Evolutionary conservation across 2,329 filamentous ascomycete species (phyloP), one percentile per base, ranked within the genome.

Genomic region (Fusarium concolor): DNA sequence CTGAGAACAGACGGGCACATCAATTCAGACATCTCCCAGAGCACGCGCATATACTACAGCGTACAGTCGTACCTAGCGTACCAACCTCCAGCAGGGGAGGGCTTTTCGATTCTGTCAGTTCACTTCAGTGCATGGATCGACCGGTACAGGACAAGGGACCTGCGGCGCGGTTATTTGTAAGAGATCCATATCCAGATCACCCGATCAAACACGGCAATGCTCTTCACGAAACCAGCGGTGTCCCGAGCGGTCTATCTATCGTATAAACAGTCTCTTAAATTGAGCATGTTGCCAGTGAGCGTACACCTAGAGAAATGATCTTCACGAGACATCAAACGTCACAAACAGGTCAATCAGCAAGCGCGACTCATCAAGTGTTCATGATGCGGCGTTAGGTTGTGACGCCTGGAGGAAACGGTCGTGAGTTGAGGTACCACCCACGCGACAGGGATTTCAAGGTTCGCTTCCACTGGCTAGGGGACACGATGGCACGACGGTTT

Each of bases 381-480:
- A 59, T 51, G 52, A 58, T 67, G 49, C 47, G 38, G 58, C 52
- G 52, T 64, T 51, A 53, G 47, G 46, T 67, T 22, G 53, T 47
- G 52, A 66, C 49, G 55, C 53, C 62, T 53, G 50, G 49, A 43
- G 44, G 54, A 61, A 66, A 68, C 64, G 64, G 69, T 67, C 56
- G 63, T 64, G 59, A 63, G 52, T 70, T 60, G 64, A 57, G 60
- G 58, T 68, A 70, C 59, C 52, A 44, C 45, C 62, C 55, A 53
- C 42, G 51, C 55, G 65, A 66, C 66, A 68, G 51, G 69, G 67
- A 61, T 71, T 55, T 64, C 53, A 52, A 72, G 46, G 65, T 62
- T 72, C 66, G 64, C 67, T 72, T 66, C 70, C 69, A 67, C 50
- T 62, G 65, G 56, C 41, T 50, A 65, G 58, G 60, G 65, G 68